Percentiles rank a stretch among this genome's conserved stretches.
phyloP scores from a whole-genome alignment of 495 filamentous ascomycete genomes.

The Xylaria palmicola region DNA sequence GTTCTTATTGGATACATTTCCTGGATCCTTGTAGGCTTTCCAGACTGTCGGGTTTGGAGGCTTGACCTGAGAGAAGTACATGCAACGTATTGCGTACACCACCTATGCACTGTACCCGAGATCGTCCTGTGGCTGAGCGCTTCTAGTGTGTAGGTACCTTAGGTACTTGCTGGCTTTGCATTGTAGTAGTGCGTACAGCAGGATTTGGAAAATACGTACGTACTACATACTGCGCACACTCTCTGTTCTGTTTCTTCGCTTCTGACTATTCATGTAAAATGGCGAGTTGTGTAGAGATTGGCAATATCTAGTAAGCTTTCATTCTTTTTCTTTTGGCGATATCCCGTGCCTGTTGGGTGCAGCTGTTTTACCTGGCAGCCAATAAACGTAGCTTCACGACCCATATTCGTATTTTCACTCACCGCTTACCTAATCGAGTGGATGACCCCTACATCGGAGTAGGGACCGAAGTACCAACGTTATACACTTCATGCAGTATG shows the following conservation, averaged over 20 bases:
- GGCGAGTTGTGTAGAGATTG: no score
- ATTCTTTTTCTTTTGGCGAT: no score
- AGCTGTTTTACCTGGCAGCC: background rate
- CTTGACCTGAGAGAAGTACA: background rate
- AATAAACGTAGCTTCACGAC: background rate
- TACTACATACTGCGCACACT: no score
- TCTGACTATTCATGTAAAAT: no score
- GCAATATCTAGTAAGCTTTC: no score
- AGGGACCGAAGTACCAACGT: no score
- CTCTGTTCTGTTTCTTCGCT: no score
- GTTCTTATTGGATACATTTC: background rate
- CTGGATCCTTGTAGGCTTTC: conserved; percentile 21
- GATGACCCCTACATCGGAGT: background rate
- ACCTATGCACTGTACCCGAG: background rate
- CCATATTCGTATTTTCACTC: background rate
- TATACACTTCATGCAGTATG: background rate
- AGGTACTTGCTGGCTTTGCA: no score
- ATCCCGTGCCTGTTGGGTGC: no score
- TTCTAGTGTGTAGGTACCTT: no score
- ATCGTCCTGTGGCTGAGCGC: background rate
- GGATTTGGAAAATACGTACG: no score
- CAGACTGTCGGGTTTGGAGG: conserved; percentile 36
- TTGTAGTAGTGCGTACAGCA: no score
- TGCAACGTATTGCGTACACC: background rate
- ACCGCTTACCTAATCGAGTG: background rate